phyloP scores from a whole-genome alignment of 116 monocot species.

The Phalaenopsis hybrid region DNA sequence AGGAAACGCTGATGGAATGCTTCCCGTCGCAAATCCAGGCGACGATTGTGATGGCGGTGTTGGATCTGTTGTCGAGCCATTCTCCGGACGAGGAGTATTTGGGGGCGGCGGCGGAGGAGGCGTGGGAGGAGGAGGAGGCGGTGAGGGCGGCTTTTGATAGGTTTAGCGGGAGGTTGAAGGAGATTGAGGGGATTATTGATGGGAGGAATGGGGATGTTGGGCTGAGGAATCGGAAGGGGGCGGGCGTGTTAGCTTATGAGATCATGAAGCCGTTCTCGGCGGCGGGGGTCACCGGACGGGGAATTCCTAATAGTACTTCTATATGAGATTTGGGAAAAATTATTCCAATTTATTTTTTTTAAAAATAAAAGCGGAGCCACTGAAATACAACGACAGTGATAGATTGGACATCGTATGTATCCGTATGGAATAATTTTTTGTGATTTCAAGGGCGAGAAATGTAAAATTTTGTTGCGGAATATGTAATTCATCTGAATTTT shows the following conservation, averaged over 20 bases:
- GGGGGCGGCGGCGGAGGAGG: conserved; percentile 14
- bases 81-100: conserved; percentile 73
- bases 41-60: conserved; percentile 31
- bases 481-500: no score
- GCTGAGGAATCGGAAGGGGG: neutral
- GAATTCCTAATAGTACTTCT: neutral
- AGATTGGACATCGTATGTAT: no score
- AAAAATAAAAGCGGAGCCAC: no score
- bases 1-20: conserved; percentile 22
- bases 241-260: neutral
- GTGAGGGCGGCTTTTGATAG: neutral
- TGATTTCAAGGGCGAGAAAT: no score
- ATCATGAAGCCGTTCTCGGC: neutral
- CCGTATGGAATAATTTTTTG: no score
- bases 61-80: conserved; percentile 61
- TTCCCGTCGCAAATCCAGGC: conserved; percentile 54
- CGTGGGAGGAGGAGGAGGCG: neutral
- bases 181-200: neutral
- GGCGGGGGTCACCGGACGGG: neutral
- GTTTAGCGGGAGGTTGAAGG: neutral
- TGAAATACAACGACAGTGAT: no score
- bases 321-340: neutral
- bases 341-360: no score
- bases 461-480: no score
- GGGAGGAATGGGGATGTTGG: neutral